A percentile compares a stretch with the other conserved stretches of the same genome.
Conservation (phyloP, 1,284 basidiomycete species). For the Vanrija pseudolonga region DNA sequence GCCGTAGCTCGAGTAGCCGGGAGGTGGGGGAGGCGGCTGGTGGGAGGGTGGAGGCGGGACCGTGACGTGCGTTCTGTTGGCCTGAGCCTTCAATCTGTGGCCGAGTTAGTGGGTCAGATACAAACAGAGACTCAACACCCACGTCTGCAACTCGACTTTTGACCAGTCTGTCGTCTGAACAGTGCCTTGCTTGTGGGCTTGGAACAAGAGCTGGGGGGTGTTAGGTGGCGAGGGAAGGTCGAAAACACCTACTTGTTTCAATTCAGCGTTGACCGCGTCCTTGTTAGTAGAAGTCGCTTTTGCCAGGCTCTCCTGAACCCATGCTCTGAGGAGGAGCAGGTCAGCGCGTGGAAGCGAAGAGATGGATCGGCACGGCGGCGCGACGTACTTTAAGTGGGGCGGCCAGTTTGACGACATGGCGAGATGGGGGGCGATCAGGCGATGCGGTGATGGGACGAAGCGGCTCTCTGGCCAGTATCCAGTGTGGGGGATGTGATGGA, state of each 20-base stretch:
- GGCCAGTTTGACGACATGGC: slow-evolving; percentile 35
- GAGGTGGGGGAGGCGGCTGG: background rate
- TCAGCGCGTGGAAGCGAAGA: slow-evolving; percentile 4
- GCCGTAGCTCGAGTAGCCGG: background rate
- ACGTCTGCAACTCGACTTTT: slow-evolving; percentile 44
- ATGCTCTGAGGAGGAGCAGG: slow-evolving; percentile 25
- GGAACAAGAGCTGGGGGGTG: slow-evolving; percentile 39
- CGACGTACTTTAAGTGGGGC: slow-evolving; percentile 37
- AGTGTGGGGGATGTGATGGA: background rate
- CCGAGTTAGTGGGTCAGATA: background rate
- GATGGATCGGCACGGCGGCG: background rate
- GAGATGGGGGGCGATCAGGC: background rate
- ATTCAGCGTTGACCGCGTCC: slow-evolving; percentile 44
- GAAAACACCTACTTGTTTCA: slow-evolving; percentile 43
- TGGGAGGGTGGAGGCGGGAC: slow-evolving; percentile 4
- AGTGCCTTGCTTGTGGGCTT: slow-evolving; percentile 43
- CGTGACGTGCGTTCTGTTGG: slow-evolving; percentile 20
- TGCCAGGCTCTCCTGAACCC: slow-evolving; percentile 47
- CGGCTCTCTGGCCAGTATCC: background rate
- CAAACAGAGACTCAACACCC: background rate
- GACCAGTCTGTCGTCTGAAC: slow-evolving; percentile 48
- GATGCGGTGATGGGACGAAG: too few species aligned
- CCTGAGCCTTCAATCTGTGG: slow-evolving; percentile 33
- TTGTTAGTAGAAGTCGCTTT: slow-evolving; percentile 47
- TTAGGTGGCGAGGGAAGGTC: background rate